Percentiles rank a stretch among this genome's conserved stretches.
These are phyloP conservation scores for Suillus decipiens DNA, from an alignment of 768 basidiomycete species.

Conservation along the genomic window DNA sequence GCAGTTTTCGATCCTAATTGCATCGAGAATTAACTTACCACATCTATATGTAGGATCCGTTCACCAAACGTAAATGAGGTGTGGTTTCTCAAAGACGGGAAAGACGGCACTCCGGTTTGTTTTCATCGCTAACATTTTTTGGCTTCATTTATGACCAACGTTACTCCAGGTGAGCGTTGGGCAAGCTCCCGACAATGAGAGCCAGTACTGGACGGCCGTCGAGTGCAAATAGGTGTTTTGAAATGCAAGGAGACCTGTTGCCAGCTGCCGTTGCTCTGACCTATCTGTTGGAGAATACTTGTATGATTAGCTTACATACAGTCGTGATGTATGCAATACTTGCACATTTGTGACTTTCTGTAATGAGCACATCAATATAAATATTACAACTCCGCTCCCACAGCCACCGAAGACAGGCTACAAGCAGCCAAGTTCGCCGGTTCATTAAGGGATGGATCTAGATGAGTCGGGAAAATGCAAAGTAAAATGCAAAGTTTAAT, in stretches of 20 bases:
- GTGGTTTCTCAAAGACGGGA: neutral
- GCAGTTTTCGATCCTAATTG: neutral
- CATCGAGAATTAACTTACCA: neutral
- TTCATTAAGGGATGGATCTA: too few species aligned
- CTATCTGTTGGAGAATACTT: neutral
- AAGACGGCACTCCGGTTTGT: neutral
- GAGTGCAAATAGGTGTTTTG: neutral
- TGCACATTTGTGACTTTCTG: too few species aligned
- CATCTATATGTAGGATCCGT: neutral
- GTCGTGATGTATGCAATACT: too few species aligned
- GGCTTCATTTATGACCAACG: neutral
- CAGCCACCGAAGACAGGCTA: too few species aligned
- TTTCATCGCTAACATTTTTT: neutral
- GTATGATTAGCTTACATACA: too few species aligned
- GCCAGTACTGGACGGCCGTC: neutral
- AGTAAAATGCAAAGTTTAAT: too few species aligned
- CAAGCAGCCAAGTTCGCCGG: too few species aligned
- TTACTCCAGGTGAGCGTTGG: neutral
- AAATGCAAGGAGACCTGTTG: neutral
- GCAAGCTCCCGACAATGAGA: neutral
- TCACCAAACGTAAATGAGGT: accelerated
- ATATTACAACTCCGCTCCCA: too few species aligned
- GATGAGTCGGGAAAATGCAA: too few species aligned
- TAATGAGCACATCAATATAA: too few species aligned
- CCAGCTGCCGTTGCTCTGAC: neutral